A percentile compares a stretch with the other conserved stretches of the same genome.
These are phyloP conservation scores for Closterium sp. DNA, from an alignment of 139 green algal species.

Conservation along the genomic window DNA sequence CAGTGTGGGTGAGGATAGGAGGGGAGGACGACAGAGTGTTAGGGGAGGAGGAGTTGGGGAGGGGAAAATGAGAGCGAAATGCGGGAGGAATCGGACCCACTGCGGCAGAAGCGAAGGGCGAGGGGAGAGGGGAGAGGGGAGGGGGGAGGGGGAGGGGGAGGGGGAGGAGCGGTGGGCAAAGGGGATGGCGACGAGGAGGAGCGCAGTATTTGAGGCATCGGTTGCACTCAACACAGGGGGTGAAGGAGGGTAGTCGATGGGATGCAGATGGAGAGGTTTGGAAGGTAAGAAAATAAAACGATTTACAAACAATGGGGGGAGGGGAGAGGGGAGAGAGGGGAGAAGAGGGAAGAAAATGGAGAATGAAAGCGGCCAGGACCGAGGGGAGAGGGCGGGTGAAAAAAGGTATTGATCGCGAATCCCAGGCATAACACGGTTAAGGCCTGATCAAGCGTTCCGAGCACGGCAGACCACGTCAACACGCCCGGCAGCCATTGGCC, in stretches of 20 bases:
- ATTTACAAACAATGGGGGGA: too few species aligned
- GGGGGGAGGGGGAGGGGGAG: too few species aligned
- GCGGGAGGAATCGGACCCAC: neutral
- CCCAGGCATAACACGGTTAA: neutral
- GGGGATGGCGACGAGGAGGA: neutral
- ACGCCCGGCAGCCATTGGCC: neutral
- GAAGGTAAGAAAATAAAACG: too few species aligned
- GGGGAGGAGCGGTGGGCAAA: neutral
- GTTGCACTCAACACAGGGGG: too few species aligned
- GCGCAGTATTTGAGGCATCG: neutral
- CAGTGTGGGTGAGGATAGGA: slow-evolving; percentile 64
- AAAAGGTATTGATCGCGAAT: too few species aligned
- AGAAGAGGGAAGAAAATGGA: too few species aligned
- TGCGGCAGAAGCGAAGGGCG: neutral
- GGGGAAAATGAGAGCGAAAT: too few species aligned
- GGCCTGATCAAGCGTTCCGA: neutral
- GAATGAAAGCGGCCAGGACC: too few species aligned
- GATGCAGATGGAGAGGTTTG: too few species aligned
- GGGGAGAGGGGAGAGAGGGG: too few species aligned
- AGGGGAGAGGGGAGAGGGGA: neutral
- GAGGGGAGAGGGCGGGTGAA: too few species aligned
- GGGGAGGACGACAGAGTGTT: neutral
- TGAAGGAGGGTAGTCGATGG: too few species aligned
- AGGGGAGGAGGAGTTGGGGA: slow-evolving; percentile 77
- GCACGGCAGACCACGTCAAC: neutral